These are phyloP conservation scores for Starmerella asiatica DNA, from an alignment of 805 yeast genomes.

Conservation along the genomic window DNA sequence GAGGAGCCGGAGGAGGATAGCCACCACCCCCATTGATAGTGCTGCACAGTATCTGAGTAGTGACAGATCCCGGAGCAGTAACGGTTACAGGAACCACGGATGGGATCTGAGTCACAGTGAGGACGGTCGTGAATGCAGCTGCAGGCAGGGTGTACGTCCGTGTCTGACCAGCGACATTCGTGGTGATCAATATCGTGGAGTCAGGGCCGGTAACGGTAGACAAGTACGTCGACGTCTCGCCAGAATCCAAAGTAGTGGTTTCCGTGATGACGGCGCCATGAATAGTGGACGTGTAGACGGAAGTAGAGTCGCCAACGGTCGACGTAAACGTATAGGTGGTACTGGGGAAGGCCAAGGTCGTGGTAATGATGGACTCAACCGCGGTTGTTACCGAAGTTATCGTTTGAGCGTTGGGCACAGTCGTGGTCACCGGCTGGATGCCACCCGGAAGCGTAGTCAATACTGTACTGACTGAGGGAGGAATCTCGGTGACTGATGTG, in stretches of 20 bases:
- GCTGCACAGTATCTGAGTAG: background rate
- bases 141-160: slow-evolving; percentile 1
- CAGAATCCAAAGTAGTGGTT: slow-evolving; percentile 10
- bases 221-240: slow-evolving; percentile 3
- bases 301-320: slow-evolving; percentile 7
- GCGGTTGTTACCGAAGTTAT: slow-evolving; percentile 3
- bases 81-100: slow-evolving; percentile 11
- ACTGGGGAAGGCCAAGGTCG: slow-evolving; percentile 5
- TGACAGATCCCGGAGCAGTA: slow-evolving; percentile 8
- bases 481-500: slow-evolving; percentile 2
- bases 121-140: slow-evolving; percentile 5
- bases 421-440: background rate
- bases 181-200: slow-evolving; percentile 4
- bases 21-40: background rate
- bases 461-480: slow-evolving; percentile 1
- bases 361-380: slow-evolving; percentile 6
- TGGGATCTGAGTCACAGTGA: slow-evolving; percentile 10
- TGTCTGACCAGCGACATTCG: slow-evolving; percentile 2
- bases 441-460: slow-evolving; percentile 5
- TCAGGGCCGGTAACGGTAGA: slow-evolving; percentile 10
- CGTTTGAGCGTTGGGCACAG: slow-evolving; percentile 1
- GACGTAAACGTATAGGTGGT: slow-evolving; percentile 1
- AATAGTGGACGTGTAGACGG: slow-evolving; percentile 6
- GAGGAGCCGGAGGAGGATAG: background rate
- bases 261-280: slow-evolving; percentile 4